Evolutionary conservation across 2,329 filamentous ascomycete genomes (phyloP), one percentile per base, ranked within the genome.

Genomic region (Aspergillus fructus): DNA sequence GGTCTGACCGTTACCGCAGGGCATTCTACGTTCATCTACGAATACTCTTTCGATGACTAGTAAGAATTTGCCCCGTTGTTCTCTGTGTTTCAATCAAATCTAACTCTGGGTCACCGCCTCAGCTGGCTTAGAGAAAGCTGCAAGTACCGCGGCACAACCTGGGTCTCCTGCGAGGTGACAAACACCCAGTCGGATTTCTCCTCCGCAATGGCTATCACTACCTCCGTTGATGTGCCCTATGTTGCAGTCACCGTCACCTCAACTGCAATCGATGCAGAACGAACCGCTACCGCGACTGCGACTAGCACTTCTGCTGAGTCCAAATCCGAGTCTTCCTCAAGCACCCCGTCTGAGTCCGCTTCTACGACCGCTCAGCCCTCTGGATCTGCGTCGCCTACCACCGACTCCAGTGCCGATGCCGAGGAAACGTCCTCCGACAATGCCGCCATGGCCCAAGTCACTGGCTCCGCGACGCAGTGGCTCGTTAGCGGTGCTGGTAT

Each of bases 401-500:
- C 60, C 43, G 55, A 49, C 24, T 58, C 55, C 19, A 58, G 58
- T 13, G 43, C 33, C 21, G 33, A 47, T 12, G 19, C 43, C 21
- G 42, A 47, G 17, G 40, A 46, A 19, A 48, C 42, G 1, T 12
- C 37, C 3, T 33, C 53, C 37, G 51, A 54, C 42, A 70, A 68
- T 46, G 66, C 64, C 37, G 69, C 67, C 24, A 27, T 62, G 41
- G 58, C 60, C 17, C 56, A 64, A 45, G 51, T 64, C 30, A 62
- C 62, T 9, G 58, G 58, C 4, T 21, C 52, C 59, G 61, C 42
- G 56, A 60, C 55, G 23, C 59, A 59, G 49, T 71, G 66, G 69
- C 57, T 67, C 24, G 59, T 66, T 7, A 63, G 65, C 24, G 69
- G 67, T 47, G 68, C 67, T 15, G 66, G 60, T 15, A 45, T 68